Evolutionary conservation across 2,329 filamentous ascomycete species (phyloP), one percentile per base, ranked within the genome.

Genomic region (Septoria linicola): DNA sequence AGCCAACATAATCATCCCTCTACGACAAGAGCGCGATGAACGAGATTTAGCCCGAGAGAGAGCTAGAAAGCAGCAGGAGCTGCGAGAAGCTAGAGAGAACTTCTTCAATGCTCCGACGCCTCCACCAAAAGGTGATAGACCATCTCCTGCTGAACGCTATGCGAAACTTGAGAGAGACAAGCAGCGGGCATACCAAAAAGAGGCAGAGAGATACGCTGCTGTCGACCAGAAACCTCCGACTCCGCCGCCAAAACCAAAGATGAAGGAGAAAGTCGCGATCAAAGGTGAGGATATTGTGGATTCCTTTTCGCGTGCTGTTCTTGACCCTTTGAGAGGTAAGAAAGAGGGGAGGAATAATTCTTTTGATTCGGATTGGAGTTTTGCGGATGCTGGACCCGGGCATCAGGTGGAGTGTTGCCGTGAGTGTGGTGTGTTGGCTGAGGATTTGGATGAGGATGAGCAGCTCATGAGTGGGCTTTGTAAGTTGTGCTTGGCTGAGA

Each of bases 371-470:
- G 57, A 55, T 21, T 17, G 53, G 44, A 53, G 51, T 40, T 58
- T 59, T 32, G 57, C 59, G 55, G 59, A 59, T 51, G 49, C 47
- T 10, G 25, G 16, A 40, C 53, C 43, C 39, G 32, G 52, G 6
- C 23, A 27, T 5, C 23, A 27, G 23, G 10, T 27, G 23, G 23
- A 5, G 23, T 42, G 23, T 43, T 25, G 16, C 8, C 34, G n/a
- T 8, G 42, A n/a, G 27, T 34, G 17, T 21, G 8, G 8, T 35
- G 11, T 35, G 17, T 37, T 37, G 27, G 19, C 7, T n/a, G 20
- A 43, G n/a, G 6, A 4, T 27, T 27, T n/a, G n/a, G n/a, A n/a
- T n/a, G n/a, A n/a, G n/a, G n/a, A n/a, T n/a, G n/a, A n/a, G n/a
- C n/a, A n/a, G n/a, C n/a, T 43, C 27, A 17, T n/a, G 13, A 4